Conservation (phyloP, 352 stramenopile species). For the Phytopythium boreale region DNA sequence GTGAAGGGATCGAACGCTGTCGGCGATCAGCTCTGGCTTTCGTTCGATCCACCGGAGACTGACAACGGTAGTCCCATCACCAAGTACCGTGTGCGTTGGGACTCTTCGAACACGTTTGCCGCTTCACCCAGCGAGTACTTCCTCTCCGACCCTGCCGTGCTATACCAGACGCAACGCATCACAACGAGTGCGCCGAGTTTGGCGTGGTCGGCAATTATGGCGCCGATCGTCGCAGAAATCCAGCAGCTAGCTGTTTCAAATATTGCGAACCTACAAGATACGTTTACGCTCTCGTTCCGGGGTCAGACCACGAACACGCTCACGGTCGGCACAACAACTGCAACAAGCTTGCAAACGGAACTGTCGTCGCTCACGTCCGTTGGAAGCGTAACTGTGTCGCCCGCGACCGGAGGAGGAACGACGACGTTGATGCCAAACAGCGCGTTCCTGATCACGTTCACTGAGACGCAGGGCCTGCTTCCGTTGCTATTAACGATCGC, state of each 20-base stretch:
- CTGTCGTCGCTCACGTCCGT: conserved; percentile 44
- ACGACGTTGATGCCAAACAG: conserved; percentile 16
- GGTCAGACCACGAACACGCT: conserved; percentile 27
- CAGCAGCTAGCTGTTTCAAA: conserved; percentile 42
- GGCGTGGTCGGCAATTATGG: conserved; percentile 49
- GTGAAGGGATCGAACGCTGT: conserved; percentile 68
- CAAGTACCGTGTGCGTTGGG: conserved; percentile 67
- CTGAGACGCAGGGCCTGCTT: conserved; percentile 37
- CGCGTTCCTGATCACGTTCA: conserved; percentile 60
- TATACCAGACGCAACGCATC: conserved; percentile 56
- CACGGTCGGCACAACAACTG: conserved; percentile 33
- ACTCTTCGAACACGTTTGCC: conserved; percentile 51
- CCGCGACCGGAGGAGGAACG: conserved; percentile 8
- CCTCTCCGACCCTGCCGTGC: conserved; percentile 43
- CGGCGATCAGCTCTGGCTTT: conserved; percentile 72
- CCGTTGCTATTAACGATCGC: conserved; percentile 28
- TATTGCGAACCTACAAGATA: conserved; percentile 11
- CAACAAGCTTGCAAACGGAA: conserved; percentile 20
- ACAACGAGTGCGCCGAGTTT: conserved; percentile 47
- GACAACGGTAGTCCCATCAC: conserved; percentile 68
- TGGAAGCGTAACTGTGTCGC: conserved; percentile 39
- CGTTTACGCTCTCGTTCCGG: conserved; percentile 59
- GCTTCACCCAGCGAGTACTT: conserved; percentile 42
- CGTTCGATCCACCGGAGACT: conserved; percentile 55
- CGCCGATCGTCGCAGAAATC: conserved; percentile 28